Conservation (phyloP, 1,284 basidiomycete species). For the Moniliophthora roreri region DNA sequence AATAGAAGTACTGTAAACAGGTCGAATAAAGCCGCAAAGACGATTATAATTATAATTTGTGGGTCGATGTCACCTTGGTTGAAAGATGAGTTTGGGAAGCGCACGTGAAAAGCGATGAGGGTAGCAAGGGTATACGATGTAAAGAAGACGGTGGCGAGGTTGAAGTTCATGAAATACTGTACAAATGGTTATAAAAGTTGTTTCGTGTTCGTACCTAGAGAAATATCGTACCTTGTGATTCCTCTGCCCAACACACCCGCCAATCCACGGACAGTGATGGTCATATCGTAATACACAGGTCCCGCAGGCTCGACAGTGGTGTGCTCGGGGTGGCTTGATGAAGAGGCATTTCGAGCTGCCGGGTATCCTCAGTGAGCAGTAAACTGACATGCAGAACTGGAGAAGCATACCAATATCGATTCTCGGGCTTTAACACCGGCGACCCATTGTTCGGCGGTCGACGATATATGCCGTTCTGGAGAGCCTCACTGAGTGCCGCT, state of each 20-base stretch:
- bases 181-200: not conserved
- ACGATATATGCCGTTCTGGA: constrained; percentile 22
- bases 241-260: constrained; percentile 79
- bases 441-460: constrained; percentile 36
- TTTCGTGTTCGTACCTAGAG: not conserved
- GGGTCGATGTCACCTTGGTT: constrained; percentile 45
- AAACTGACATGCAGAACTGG: no score
- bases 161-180: constrained; percentile 74
- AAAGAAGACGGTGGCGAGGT: constrained; percentile 56
- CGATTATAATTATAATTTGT: constrained; percentile 56
- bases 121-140: constrained; percentile 61
- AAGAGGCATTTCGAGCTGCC: constrained; percentile 43
- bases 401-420: constrained; percentile 49
- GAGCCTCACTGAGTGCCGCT: constrained; percentile 2
- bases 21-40: constrained; percentile 67
- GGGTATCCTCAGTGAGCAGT: no score
- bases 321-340: constrained; percentile 68
- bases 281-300: constrained; percentile 75
- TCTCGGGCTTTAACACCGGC: constrained; percentile 52
- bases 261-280: constrained; percentile 83
- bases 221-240: constrained; percentile 63
- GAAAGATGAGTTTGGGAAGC: constrained; percentile 17
- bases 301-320: constrained; percentile 77
- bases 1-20: constrained; percentile 67
- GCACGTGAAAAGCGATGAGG: constrained; percentile 48